Evolutionary conservation across 1,284 basidiomycete genomes (phyloP).

Genomic region (Entoloma clypeatum): DNA sequence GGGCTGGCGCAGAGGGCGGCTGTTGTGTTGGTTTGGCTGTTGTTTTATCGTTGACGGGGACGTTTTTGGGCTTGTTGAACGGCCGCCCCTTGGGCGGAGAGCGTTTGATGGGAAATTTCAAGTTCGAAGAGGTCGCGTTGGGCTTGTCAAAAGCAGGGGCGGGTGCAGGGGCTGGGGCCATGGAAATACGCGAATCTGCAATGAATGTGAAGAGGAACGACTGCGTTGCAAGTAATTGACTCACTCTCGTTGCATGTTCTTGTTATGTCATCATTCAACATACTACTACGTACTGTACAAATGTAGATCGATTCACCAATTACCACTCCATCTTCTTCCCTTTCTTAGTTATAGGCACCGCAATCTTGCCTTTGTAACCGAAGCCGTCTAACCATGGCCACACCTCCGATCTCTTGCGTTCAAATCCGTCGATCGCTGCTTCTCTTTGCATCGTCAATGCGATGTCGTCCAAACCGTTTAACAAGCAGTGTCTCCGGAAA

Average conservation of each 20-base stretch:
- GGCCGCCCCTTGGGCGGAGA: constrained; percentile 15
- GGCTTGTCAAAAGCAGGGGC: constrained; percentile 8
- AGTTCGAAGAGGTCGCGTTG: constrained; percentile 8
- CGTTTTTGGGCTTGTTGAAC: constrained; percentile 15
- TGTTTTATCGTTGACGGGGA: constrained; percentile 21
- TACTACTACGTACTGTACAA: constrained; percentile 9
- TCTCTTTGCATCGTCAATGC: constrained; percentile 84
- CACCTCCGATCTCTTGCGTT: constrained; percentile 64
- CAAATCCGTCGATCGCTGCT: constrained; percentile 69
- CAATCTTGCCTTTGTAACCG: constrained; percentile 80
- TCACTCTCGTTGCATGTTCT: constrained; percentile 8
- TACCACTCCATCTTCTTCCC: constrained; percentile 78
- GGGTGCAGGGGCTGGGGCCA: constrained; percentile 15
- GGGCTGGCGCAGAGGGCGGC: constrained; percentile 56
- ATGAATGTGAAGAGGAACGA: constrained; percentile 1
- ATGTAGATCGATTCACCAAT: too few relatives aligned
- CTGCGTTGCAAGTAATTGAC: background rate
- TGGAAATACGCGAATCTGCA: constrained; percentile 4
- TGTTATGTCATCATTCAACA: constrained; percentile 3
- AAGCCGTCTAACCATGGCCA: constrained; percentile 97
- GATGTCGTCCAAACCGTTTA: constrained; percentile 94
- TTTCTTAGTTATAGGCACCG: constrained; percentile 44
- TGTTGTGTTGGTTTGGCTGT: constrained; percentile 29
- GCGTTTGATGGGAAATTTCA: constrained; percentile 3
- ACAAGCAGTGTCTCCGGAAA: constrained; percentile 87